A percentile compares a stretch with the other conserved stretches of the same genome.
phyloP scores from a whole-genome alignment of 495 filamentous ascomycete genomes.

The Thozetella sp. region DNA sequence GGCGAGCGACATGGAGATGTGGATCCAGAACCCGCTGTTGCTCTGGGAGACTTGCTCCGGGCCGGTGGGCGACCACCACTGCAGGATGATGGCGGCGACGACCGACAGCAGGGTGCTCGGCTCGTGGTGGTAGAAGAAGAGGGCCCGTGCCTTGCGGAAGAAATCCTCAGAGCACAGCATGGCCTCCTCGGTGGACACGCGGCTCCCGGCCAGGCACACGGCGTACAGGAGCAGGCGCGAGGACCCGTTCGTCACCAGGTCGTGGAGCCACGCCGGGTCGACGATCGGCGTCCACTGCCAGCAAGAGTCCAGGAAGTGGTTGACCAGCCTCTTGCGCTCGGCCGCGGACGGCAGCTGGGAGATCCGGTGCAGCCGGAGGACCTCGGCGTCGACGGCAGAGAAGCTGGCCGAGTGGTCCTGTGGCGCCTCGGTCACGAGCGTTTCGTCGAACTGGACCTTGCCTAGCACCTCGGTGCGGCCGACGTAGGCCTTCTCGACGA shows the following conservation, averaged over 20 bases:
- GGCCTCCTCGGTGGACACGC: not conserved
- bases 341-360: not conserved
- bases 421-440: not conserved
- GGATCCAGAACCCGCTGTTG: not conserved
- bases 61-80: not conserved
- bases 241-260: not conserved
- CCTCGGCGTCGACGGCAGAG: not conserved
- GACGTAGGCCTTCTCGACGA: not conserved
- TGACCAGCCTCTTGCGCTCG: not conserved
- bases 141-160: not conserved
- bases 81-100: not conserved
- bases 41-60: not conserved
- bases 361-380: not conserved
- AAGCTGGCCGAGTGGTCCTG: not conserved
- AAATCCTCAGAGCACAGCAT: not conserved
- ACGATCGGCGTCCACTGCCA: not conserved
- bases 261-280: not conserved
- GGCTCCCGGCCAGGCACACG: not conserved
- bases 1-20: not conserved
- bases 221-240: not conserved
- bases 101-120: not conserved
- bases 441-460: not conserved
- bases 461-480: not conserved
- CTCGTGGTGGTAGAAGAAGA: not conserved
- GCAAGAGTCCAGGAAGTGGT: not conserved